Evolutionary conservation across 768 basidiomycete genomes (phyloP), one percentile per base, ranked within the genome.

Genomic region (Tulasnella sp.): DNA sequence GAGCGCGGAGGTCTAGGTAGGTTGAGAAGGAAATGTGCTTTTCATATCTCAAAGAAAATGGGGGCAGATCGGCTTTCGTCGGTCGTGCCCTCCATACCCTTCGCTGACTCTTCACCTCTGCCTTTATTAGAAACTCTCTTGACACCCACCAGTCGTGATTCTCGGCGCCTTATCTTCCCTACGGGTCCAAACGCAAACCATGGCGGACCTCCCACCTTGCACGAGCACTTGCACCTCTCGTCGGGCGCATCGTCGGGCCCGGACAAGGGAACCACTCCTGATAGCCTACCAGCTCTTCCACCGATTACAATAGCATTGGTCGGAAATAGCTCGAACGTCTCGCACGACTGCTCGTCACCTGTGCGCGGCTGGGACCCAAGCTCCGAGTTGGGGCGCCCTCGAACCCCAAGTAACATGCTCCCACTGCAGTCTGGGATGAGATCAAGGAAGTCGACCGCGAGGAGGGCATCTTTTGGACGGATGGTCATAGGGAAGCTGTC

Each of bases 141-240:
- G 91, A 82, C 86, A 96, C 84, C 96, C 96, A 0, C 90, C 92
- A 1, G 94, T 97, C 2, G 97, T 97, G 2, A 94, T 99, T 22
- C 86, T 97, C 82, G 99, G 99, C 82, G 97, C 97, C 7, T 90
- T 99, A 25, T 97, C 96, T 1, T 92, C 92, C n/a, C 88, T 96
- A 58, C 99, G 94, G 91, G 97, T 99, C 82, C 97, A 97, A 2
- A 97, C 96, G 0, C 97, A 99, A 81, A 89, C 91, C 77, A 90
- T 99, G 37, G 97, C 97, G 1, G 96, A 98, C 85, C 82, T 99
- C 85, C 98, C 78, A 97, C 96, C 0, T 86, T 99, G 22, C 90
- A 94, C 80, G 96, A 97, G 81, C 86, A 90, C 76, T 86, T 87
- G 0, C 84, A 88, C 78, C 82, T 88, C 9, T 92, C 93, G 79